Evolutionary conservation across 176 grass and related monocot genomes (phyloP).

Genomic region (Aegilops longissima): DNA sequence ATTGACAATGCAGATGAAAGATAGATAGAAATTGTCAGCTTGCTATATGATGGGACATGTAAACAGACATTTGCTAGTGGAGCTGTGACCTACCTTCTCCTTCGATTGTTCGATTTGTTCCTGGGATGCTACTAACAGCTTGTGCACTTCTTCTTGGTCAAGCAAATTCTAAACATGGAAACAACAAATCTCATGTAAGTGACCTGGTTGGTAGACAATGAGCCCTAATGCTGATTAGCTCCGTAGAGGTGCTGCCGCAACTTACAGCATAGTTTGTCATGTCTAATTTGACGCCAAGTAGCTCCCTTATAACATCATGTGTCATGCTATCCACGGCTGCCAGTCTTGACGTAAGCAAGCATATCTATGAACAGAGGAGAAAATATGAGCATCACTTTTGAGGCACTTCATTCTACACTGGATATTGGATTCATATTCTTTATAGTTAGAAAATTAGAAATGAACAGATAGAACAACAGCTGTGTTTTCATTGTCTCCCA

Average conservation of each 20-base stretch:
- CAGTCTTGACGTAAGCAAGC: constrained; percentile 70
- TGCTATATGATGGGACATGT: background rate
- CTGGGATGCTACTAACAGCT: constrained; percentile 56
- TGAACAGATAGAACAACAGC: background rate
- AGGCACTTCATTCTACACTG: background rate
- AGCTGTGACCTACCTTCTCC: constrained; percentile 48
- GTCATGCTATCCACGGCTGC: constrained; percentile 85
- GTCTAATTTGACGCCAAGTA: constrained; percentile 85
- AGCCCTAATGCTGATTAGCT: constrained; percentile 2
- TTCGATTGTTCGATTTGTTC: constrained; percentile 74
- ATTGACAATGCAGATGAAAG: constrained; percentile 17
- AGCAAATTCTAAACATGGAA: constrained; percentile 54
- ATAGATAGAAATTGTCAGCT: background rate
- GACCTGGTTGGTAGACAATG: background rate
- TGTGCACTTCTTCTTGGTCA: constrained; percentile 73
- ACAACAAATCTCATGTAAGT: constrained; percentile 26
- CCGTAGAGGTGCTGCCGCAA: background rate
- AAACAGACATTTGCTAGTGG: constrained; percentile 9
- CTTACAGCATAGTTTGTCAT: constrained; percentile 90
- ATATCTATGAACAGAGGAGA: constrained; percentile 48
- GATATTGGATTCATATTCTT: background rate
- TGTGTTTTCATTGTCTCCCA: background rate
- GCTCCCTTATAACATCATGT: constrained; percentile 90
- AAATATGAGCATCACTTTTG: constrained; percentile 17
- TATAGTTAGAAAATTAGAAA: constrained; percentile 6